Conservation (phyloP, 2,329 filamentous ascomycete species). For the Incumbomyces delicatus region DNA sequence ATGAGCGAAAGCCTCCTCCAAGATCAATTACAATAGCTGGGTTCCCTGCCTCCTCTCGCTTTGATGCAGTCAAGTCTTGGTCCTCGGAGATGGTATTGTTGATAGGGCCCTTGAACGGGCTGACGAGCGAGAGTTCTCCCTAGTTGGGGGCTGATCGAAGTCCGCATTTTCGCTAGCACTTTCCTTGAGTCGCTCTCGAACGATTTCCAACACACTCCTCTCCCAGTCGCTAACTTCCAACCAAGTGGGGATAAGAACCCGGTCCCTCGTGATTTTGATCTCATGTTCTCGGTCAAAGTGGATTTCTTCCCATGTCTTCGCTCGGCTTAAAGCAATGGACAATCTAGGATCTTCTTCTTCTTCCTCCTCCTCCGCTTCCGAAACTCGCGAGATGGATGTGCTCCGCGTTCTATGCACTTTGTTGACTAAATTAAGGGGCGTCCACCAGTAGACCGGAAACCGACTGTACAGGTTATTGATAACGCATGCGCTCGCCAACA, state of each 20-base stretch:
- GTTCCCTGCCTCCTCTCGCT: neutral
- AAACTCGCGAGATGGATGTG: neutral
- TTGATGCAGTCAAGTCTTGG: neutral
- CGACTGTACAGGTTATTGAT: constrained; percentile 60
- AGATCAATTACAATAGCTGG: neutral
- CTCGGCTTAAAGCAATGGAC: neutral
- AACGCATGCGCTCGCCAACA: constrained; percentile 53
- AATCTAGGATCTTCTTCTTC: neutral
- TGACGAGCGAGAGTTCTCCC: neutral
- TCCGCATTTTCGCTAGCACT: neutral
- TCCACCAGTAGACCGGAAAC: constrained; percentile 58
- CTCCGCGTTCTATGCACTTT: neutral
- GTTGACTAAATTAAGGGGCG: constrained; percentile 15
- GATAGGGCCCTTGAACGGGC: neutral
- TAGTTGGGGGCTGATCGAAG: neutral
- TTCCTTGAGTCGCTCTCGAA: constrained; percentile 2
- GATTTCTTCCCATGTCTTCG: too few species aligned
- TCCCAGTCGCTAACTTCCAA: neutral
- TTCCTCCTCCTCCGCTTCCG: neutral
- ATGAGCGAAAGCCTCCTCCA: too few species aligned
- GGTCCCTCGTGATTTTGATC: too few species aligned
- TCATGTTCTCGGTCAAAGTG: too few species aligned
- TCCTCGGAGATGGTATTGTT: neutral
- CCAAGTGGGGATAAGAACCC: too few species aligned
- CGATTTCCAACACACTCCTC: neutral